Evolutionary conservation across 345 rosid genomes (phyloP), one percentile per base, ranked within the genome.

Genomic region (Melastoma malabathricum): DNA sequence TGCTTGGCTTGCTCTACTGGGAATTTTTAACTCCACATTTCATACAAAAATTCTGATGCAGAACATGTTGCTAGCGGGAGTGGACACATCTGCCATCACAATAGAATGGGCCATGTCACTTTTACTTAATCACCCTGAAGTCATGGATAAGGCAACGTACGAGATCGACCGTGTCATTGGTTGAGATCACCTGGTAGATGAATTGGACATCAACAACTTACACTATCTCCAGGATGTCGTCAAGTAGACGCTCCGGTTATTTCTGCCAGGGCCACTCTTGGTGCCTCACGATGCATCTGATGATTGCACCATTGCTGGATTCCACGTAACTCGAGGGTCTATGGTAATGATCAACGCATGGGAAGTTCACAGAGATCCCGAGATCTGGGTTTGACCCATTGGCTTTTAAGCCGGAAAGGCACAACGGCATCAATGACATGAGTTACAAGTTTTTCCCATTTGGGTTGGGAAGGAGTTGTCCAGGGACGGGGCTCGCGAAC

Each of bases 71-170:
- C 15, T 41, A 9, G 68, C 55, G 6, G 72, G 68, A 13, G 59
- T 61, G 2, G 68, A 68, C 46, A 63, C 68, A 1, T 58, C 61
- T 15, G 15, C 58, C 0, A 20, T 10, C 13, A 68, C 64, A 15
- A 15, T 62, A 43, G 72, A 67, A 20, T 67, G 72, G 67, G 60
- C 64, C 1, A 62, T 62, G 54, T 54, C 68, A 14, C 52, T 63
- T 19, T 43, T 68, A 10, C 50, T 68, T 13, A 68, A 68, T 58
- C 64, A 63, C 44, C 56, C 61, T 0, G 51, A 58, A 15, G 25
- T 58, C 1, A 22, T 63, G 34, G 12, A 41, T 14, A 62, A 59
- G n/a, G 64, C 68, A 3, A 62, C 31, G 43, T 18, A 13, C 1
- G 68, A 62, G 53, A 9, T 68, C 10, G 68, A 68, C 43, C 13